phyloP scores from a whole-genome alignment of 371 early-diverging fungal genomes.

The Chytridiales sp. region DNA sequence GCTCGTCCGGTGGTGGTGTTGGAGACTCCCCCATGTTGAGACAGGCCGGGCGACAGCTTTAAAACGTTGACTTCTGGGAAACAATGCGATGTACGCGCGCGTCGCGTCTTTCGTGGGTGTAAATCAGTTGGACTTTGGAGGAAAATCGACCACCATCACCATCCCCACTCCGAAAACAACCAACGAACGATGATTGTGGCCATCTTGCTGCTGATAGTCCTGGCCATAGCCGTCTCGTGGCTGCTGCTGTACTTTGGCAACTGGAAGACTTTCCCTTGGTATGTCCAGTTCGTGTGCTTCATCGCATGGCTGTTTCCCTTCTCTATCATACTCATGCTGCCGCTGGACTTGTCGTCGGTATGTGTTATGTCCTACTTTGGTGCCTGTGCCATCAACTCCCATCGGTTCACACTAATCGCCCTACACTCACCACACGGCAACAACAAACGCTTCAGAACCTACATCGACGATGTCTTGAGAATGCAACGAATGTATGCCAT shows the following conservation, averaged over 20 bases:
- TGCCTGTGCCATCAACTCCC: too few species aligned
- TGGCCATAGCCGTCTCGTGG: constrained; percentile 56
- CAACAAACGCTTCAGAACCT: not conserved
- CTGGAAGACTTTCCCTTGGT: constrained; percentile 42
- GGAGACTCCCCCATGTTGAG: too few species aligned
- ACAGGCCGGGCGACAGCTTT: too few species aligned
- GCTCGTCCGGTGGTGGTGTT: too few species aligned
- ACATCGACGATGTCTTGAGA: constrained; percentile 52
- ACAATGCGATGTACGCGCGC: too few species aligned
- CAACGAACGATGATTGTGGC: constrained; percentile 17
- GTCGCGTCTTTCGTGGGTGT: too few species aligned
- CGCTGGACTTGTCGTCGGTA: constrained; percentile 89
- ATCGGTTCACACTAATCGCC: not conserved
- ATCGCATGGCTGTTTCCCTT: constrained; percentile 86
- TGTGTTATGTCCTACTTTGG: constrained; percentile 20
- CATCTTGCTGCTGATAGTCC: constrained; percentile 27
- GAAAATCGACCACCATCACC: too few species aligned
- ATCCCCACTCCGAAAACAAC: not conserved
- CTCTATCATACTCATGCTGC: constrained; percentile 83
- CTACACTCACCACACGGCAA: constrained; percentile 2
- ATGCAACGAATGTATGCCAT: constrained; percentile 52
- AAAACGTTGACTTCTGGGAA: too few species aligned
- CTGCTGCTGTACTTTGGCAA: constrained; percentile 74
- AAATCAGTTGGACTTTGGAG: too few species aligned
- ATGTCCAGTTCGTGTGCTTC: constrained; percentile 36